phyloP scores from a whole-genome alignment of 2,329 filamentous ascomycete genomes.

The Aphanocladium album region DNA sequence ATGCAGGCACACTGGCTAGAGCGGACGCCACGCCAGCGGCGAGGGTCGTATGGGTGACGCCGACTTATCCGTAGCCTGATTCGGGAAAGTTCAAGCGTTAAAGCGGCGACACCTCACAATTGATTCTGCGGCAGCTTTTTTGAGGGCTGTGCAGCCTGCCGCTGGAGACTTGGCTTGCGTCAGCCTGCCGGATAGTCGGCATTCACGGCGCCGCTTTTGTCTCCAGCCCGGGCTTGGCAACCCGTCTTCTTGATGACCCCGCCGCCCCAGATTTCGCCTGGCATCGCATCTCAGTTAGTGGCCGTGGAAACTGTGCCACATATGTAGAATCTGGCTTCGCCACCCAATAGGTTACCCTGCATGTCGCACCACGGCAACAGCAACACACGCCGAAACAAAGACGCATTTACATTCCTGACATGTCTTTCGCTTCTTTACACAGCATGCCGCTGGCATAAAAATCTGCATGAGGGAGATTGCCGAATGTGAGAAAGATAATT shows the following conservation, averaged over 20 bases:
- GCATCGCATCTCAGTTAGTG: too few species aligned
- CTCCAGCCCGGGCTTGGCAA: too few species aligned
- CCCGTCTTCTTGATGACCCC: too few species aligned
- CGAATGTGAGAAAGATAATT: too few species aligned
- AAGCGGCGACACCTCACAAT: slow-evolving; percentile 1
- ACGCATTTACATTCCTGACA: neutral
- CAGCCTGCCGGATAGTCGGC: slow-evolving; percentile 5
- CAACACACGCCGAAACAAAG: neutral
- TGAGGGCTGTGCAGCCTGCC: neutral
- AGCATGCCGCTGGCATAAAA: too few species aligned
- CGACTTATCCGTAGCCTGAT: slow-evolving; percentile 4
- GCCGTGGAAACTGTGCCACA: neutral
- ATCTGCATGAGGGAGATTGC: too few species aligned
- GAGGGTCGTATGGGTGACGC: neutral
- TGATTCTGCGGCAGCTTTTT: too few species aligned
- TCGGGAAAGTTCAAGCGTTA: neutral
- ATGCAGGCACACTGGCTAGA: neutral
- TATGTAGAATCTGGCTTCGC: neutral
- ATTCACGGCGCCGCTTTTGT: slow-evolving; percentile 7
- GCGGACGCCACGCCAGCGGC: neutral
- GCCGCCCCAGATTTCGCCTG: neutral
- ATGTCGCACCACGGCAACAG: neutral
- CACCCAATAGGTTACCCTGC: neutral
- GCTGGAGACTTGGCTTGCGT: neutral
- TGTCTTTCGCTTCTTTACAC: neutral